Conservation (phyloP, 352 stramenopile species). For the Globisporangium lucens region DNA sequence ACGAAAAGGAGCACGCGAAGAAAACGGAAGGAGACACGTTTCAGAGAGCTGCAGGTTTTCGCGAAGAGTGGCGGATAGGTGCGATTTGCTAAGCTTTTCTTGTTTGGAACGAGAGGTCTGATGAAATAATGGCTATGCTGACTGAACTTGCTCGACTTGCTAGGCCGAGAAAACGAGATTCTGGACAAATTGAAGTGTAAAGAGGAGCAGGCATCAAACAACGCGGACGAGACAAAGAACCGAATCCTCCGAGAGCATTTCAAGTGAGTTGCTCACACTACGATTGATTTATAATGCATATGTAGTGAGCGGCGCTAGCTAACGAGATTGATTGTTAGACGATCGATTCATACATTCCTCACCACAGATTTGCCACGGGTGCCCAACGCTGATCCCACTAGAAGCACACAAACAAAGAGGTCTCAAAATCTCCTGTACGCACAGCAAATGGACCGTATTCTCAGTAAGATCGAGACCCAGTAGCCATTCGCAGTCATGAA, state of each 20-base stretch:
- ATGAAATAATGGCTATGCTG: neutral
- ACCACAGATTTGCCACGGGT: conserved; percentile 2
- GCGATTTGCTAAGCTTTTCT: neutral
- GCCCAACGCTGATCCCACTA: neutral
- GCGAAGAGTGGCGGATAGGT: conserved; percentile 45
- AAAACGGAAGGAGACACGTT: conserved; percentile 12
- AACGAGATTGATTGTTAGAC: conserved; percentile 5
- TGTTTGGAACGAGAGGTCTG: neutral
- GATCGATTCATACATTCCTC: conserved; percentile 23
- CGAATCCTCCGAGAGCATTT: conserved; percentile 21
- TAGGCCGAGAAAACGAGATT: conserved; percentile 26
- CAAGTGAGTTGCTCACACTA: conserved; percentile 13
- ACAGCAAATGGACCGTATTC: conserved; percentile 39
- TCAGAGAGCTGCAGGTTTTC: conserved; percentile 18
- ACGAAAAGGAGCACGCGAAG: neutral
- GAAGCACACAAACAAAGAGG: conserved; percentile 15
- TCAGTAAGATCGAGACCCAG: conserved; percentile 27
- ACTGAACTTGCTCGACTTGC: neutral
- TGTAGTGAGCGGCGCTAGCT: neutral
- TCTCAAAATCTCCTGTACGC: conserved; percentile 35
- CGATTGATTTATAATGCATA: neutral
- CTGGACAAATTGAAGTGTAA: conserved; percentile 15
- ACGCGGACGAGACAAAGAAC: conserved; percentile 6
- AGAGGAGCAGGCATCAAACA: conserved; percentile 4
- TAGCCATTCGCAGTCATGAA: conserved; percentile 27